Conservation (phyloP, 306 rosid genomes). For the Chamaecrista fasciculata region DNA sequence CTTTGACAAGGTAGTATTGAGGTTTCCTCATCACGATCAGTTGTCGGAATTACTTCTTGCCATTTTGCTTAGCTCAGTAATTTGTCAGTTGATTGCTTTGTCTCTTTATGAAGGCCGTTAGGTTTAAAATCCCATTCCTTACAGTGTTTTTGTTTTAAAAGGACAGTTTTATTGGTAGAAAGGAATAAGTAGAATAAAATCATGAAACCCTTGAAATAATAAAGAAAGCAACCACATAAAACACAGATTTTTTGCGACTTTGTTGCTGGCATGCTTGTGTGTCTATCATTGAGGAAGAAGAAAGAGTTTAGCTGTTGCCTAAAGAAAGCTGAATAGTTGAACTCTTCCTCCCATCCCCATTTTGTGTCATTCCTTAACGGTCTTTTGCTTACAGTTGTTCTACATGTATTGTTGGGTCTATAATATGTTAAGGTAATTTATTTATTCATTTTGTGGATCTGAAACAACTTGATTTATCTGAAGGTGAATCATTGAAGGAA, state of each 20-base stretch:
- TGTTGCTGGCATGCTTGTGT: constrained; percentile 8
- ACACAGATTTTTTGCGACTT: neutral
- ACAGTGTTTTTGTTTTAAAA: neutral
- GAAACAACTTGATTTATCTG: neutral
- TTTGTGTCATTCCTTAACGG: neutral
- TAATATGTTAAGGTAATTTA: neutral
- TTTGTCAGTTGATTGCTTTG: neutral
- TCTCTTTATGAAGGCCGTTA: constrained; percentile 9
- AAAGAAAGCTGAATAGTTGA: constrained; percentile 16
- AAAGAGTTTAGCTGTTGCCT: neutral
- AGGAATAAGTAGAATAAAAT: constrained; percentile 5
- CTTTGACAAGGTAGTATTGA: constrained; percentile 85
- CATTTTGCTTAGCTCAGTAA: neutral
- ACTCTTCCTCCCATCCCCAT: neutral
- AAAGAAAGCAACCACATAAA: neutral
- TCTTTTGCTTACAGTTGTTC: neutral
- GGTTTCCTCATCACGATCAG: constrained; percentile 18
- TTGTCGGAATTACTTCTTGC: constrained; percentile 16
- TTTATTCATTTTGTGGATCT: neutral
- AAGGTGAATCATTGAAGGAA: neutral
- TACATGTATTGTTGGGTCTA: neutral
- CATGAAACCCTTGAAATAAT: neutral
- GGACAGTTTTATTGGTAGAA: neutral
- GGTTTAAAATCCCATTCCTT: neutral
- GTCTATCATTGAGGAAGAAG: neutral